Evolutionary conservation across 2,329 filamentous ascomycete species (phyloP), one percentile per base, ranked within the genome.

Genomic region (Stemphylium beticola): DNA sequence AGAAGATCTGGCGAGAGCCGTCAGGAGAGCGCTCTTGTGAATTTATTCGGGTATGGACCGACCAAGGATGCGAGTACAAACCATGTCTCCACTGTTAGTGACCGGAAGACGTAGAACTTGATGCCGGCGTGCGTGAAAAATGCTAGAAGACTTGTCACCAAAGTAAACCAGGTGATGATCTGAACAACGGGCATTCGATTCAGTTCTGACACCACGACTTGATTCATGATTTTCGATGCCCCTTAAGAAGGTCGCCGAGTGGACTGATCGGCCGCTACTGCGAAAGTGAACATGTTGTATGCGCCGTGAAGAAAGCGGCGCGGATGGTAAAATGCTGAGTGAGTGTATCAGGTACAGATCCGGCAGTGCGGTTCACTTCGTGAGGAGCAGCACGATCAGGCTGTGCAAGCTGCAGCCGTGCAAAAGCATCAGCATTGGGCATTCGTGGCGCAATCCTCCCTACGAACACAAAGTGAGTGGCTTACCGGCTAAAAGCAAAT

Each of bases 181-280:
- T 68, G 62, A n/a, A 68, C 52, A 8, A 67, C 50, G 11, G 66
- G 66, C 26, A 60, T 67, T 9, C 56, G 54, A 36, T 69, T 68
- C 14, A 52, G 39, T 22, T 57, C 61, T 11, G 57, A 59, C 17
- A 64, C 9, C 11, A 64, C 51, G 18, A 63, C 46, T 49, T 67
- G 64, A 38, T 57, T 24, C 46, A 50, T 22, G 6, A 37, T 45
- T 22, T 42, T 57, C 17, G 34, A 51, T 42, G 22, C 53, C 52
- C 40, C n/a, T 26, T 18, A 15, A 53, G 38, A 18, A 50, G n/a
- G 42, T 15, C 18, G 26, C 46, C 39, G 22, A 43, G 46, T 26
- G 31, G 41, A 45, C 22, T 24, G 5, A 24, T 24, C 22, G 6
- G 39, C 33, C 44, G 24, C 22, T 7, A 24, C 4, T 24, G 22